These are phyloP conservation scores for Arthromyces matolae DNA, from an alignment of 768 basidiomycete genomes.

Conservation along the genomic window DNA sequence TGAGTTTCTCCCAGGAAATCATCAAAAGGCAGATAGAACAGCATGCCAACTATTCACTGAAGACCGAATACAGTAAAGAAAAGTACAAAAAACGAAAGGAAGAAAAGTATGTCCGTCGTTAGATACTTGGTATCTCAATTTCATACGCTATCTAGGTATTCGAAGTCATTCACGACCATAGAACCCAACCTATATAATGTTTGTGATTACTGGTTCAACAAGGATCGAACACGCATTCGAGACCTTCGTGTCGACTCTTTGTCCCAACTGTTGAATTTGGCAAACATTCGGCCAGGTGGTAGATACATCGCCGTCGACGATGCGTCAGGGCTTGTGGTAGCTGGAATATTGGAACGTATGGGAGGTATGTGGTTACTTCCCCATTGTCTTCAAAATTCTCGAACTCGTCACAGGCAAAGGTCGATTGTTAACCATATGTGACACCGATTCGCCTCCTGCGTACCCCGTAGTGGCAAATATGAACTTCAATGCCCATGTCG, in stretches of 20 bases:
- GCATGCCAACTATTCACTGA: slow-evolving; percentile 87
- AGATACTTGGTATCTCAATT: background rate
- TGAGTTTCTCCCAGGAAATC: slow-evolving; percentile 62
- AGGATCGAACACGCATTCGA: slow-evolving; percentile 77
- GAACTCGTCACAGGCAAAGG: slow-evolving; percentile 57
- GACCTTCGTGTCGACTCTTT: slow-evolving; percentile 85
- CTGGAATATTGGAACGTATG: slow-evolving; percentile 81
- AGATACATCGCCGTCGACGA: slow-evolving; percentile 89
- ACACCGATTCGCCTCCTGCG: slow-evolving; percentile 89
- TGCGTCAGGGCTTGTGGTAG: slow-evolving; percentile 82
- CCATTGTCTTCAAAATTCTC: background rate
- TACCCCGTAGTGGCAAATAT: slow-evolving; percentile 80
- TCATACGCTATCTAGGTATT: slow-evolving; percentile 53
- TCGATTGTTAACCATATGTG: slow-evolving; percentile 77
- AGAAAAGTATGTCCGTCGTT: slow-evolving; percentile 67
- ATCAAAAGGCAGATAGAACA: slow-evolving; percentile 92
- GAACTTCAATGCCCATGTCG: slow-evolving; percentile 68
- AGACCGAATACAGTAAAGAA: slow-evolving; percentile 98
- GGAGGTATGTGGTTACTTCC: slow-evolving; percentile 52
- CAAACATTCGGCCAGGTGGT: slow-evolving; percentile 84
- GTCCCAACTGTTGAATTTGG: slow-evolving; percentile 81
- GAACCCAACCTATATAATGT: slow-evolving; percentile 87
- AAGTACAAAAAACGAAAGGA: slow-evolving; percentile 97
- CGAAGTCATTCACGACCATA: slow-evolving; percentile 81
- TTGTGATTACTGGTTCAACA: slow-evolving; percentile 83